Evolutionary conservation across 108 stramenopile genomes (phyloP).

Genomic region (Craspedostauros australis): DNA sequence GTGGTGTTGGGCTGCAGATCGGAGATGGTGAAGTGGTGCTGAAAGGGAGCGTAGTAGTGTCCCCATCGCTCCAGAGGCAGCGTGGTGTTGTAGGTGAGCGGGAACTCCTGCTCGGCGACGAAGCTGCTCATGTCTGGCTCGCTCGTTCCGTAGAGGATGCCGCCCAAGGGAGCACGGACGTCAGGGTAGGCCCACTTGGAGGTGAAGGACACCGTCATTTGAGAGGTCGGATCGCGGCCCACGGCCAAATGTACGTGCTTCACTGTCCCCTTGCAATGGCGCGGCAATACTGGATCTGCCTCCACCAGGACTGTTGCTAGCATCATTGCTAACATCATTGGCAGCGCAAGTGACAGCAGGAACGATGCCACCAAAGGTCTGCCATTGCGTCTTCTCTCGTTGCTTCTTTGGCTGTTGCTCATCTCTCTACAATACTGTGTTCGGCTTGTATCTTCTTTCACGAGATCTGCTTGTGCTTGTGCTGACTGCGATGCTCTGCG

Average conservation of each 20-base stretch:
- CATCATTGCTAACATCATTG: too few relatives aligned
- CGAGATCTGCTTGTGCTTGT: too few relatives aligned
- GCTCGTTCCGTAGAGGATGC: slow-evolving; percentile 32
- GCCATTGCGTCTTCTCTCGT: too few relatives aligned
- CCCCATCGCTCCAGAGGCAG: not conserved
- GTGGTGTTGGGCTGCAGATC: slow-evolving; percentile 47
- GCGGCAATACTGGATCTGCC: too few relatives aligned
- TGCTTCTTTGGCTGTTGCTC: too few relatives aligned
- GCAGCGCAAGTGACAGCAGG: too few relatives aligned
- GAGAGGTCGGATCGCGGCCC: slow-evolving; percentile 33
- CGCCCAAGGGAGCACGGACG: slow-evolving; percentile 27
- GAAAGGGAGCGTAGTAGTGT: slow-evolving; percentile 32
- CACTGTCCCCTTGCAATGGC: slow-evolving; percentile 29
- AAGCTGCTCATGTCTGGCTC: slow-evolving; percentile 26
- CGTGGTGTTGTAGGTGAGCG: slow-evolving; percentile 15
- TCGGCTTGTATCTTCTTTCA: too few relatives aligned
- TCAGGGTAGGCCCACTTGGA: slow-evolving; percentile 14
- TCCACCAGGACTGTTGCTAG: too few relatives aligned
- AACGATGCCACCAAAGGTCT: too few relatives aligned
- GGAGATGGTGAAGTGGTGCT: slow-evolving; percentile 55
- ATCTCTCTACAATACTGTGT: too few relatives aligned
- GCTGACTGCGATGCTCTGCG: too few relatives aligned
- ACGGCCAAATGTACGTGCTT: slow-evolving; percentile 49
- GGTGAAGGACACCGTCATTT: slow-evolving; percentile 50
- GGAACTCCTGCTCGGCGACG: slow-evolving; percentile 23